Base-by-base conservation (phyloP, 139 green algal species). In the Chlorella sp. region DNA sequence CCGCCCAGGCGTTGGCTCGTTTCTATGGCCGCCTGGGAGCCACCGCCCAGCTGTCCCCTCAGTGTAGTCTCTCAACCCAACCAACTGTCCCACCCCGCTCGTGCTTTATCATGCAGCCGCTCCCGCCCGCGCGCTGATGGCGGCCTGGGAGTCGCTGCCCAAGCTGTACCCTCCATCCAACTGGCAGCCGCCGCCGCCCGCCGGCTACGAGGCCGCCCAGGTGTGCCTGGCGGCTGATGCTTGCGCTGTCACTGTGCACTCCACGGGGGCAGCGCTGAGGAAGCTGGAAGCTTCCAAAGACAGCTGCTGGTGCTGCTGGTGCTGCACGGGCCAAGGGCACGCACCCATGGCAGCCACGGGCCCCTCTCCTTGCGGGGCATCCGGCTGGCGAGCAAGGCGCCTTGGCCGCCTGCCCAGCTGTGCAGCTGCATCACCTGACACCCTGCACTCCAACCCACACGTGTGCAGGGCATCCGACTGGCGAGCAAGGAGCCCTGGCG, bases 161-260 rank as follows among this genome's bases (percentile, higher is more conserved):
- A 63, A 78, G 44, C 36, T 83, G 9, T 83, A 79, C 28, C 84
- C 89, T 6, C 89, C 89, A 1, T 36, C 76, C 4, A 80, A 85
- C 39, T 92, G 89, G 89, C 69, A 67, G 21, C 51, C 83, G 68
- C 87, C 86, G 6, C 84, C 88, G 18, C 84, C 87, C 12, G 78
- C 89, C 1, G 87, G 87, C 17, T 92, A 64, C 38, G 32, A 65
- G 20, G 74, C 51, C 6, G 87, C 89, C 4, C 72, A 83, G 71
- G 87, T 82, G 60, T 38, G 38, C 17, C 13, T 25, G 1, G n/a
- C 2, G 65, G 32, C 30, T 23, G 44, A n/a, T n/a, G n/a, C n/a
- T n/a, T n/a, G n/a, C n/a, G n/a, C n/a, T n/a, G n/a, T n/a, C n/a
- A n/a, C n/a, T n/a, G n/a, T n/a, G n/a, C n/a, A n/a, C n/a, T n/a